Conservation (phyloP, 495 filamentous ascomycete genomes). For the Polyplosphaeria fusca region DNA sequence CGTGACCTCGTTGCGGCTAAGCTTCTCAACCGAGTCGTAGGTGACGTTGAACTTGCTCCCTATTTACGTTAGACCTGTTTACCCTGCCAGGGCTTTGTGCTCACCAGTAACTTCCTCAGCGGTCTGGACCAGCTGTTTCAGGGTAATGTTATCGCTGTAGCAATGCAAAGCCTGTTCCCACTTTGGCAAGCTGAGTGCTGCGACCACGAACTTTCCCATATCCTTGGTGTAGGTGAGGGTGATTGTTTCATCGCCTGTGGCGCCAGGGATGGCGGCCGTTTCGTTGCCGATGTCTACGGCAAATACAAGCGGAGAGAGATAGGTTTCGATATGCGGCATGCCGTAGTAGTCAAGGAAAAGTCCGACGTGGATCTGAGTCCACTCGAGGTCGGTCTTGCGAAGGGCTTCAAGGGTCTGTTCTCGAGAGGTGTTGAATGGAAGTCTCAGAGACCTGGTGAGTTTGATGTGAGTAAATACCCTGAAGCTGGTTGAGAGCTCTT, state of each 20-base stretch:
- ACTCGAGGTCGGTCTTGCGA: constrained; percentile 1
- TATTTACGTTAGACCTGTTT: background rate
- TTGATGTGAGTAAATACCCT: background rate
- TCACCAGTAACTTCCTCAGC: background rate
- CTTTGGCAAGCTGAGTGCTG: background rate
- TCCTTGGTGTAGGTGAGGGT: constrained; percentile 6
- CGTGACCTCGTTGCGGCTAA: constrained; percentile 4
- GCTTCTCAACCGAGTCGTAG: constrained; percentile 19
- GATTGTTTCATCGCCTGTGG: constrained; percentile 5
- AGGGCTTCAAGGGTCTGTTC: constrained; percentile 1
- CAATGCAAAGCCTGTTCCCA: constrained; percentile 8
- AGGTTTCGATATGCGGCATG: background rate
- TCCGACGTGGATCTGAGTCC: constrained; percentile 1
- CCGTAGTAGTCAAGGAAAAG: constrained; percentile 18
- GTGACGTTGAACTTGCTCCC: constrained; percentile 17
- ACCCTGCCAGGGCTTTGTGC: background rate
- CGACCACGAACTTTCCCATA: constrained; percentile 10
- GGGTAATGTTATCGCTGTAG: background rate
- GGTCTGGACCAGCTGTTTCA: constrained; percentile 8
- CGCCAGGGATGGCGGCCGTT: constrained; percentile 5
- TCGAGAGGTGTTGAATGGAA: constrained; percentile 1
- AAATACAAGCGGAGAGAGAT: background rate
- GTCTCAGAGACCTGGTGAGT: constrained; percentile 2
- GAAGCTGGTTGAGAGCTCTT: background rate
- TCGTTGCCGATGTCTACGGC: constrained; percentile 1